A percentile compares a stretch with the other conserved stretches of the same genome.
Conservation (phyloP, 495 filamentous ascomycete species). For the Hypoxylon fuscum region DNA sequence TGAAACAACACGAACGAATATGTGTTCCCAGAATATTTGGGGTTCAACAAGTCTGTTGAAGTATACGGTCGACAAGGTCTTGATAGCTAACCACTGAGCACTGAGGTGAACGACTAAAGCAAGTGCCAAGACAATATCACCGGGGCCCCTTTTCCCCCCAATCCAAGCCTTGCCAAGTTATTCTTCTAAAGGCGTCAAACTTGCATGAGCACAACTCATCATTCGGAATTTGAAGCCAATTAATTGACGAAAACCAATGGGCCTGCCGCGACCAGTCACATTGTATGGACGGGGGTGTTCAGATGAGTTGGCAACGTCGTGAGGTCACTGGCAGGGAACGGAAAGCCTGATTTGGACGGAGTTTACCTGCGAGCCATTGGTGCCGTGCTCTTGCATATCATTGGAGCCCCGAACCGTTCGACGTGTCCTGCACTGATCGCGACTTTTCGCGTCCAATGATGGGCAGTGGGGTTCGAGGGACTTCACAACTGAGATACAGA, state of each 20-base stretch:
- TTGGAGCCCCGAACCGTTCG: conserved; percentile 19
- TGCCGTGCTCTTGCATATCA: conserved; percentile 18
- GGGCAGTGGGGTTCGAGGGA: conserved; percentile 3
- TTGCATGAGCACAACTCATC: conserved; percentile 41
- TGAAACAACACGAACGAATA: conserved; percentile 24
- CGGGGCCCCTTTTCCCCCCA: conserved; percentile 13
- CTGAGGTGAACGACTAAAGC: neutral
- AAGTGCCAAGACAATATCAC: conserved; percentile 28
- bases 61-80: conserved; percentile 12
- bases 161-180: conserved; percentile 3
- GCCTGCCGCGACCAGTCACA: conserved; percentile 30
- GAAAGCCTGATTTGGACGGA: conserved; percentile 34
- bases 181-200: conserved; percentile 22
- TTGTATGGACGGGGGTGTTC: conserved; percentile 20
- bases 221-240: conserved; percentile 36
- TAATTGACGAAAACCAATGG: conserved; percentile 30
- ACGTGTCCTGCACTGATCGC: conserved; percentile 35
- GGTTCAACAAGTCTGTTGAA: conserved; percentile 3
- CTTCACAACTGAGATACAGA: neutral
- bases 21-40: conserved; percentile 7
- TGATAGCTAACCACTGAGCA: conserved; percentile 15
- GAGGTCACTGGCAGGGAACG: conserved; percentile 28
- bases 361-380: conserved; percentile 32
- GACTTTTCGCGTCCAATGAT: conserved; percentile 33
- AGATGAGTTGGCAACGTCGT: conserved; percentile 41